Percentiles rank a stretch among this genome's conserved stretches.
Conservation (phyloP, 2,329 filamentous ascomycete genomes). For the Botryosphaeria dothidea region DNA sequence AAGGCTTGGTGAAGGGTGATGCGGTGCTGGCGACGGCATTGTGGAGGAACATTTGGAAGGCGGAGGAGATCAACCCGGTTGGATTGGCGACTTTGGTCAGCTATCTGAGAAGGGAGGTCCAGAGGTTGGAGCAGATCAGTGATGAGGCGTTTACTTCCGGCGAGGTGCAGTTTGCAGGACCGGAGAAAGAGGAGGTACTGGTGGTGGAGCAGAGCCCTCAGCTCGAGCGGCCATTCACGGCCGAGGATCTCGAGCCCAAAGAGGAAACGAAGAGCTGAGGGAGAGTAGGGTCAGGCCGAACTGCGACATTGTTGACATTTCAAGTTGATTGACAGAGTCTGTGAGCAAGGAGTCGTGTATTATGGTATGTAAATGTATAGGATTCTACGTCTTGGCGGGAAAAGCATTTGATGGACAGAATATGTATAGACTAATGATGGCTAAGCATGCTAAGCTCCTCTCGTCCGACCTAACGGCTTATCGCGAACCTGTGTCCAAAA, state of each 20-base stretch:
- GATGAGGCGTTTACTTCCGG: conserved; percentile 55
- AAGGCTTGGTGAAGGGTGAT: conserved; percentile 75
- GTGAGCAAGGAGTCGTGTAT: not conserved
- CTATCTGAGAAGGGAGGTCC: conserved; percentile 62
- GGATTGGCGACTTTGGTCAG: conserved; percentile 63
- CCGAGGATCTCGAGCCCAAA: not conserved
- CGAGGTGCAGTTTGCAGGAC: conserved; percentile 13
- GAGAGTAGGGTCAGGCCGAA: not conserved
- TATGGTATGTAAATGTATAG: not conserved
- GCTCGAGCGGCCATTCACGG: not conserved
- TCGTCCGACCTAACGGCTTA: not conserved
- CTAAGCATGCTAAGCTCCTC: not conserved
- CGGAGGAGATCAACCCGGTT: conserved; percentile 61
- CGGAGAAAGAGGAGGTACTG: not conserved
- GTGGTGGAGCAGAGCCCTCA: conserved; percentile 3
- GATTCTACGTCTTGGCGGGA: not conserved
- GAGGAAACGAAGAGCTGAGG: not conserved
- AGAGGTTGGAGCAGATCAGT: conserved; percentile 53
- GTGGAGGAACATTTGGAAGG: conserved; percentile 93
- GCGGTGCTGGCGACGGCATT: conserved; percentile 77
- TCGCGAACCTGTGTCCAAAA: too few species aligned
- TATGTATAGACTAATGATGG: not conserved
- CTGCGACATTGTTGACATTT: not conserved
- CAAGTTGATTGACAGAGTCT: not conserved
- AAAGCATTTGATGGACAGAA: not conserved